Evolutionary conservation across 2,329 filamentous ascomycete species (phyloP), one percentile per base, ranked within the genome.

Genomic region (Endoconidiophora polonica): DNA sequence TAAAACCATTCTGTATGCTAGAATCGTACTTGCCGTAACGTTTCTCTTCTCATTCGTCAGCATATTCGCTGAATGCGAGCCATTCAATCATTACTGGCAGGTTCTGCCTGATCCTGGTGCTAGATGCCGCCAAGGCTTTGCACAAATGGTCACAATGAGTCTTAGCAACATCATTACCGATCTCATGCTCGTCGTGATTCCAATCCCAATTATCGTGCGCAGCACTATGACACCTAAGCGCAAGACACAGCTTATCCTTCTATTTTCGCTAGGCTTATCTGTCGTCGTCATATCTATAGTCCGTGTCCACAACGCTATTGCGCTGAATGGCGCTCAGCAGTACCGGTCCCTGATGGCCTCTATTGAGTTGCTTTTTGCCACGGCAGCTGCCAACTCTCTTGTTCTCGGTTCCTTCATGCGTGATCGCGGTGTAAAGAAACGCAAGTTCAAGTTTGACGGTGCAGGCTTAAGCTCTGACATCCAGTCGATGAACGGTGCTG

Each of bases 351-450:
- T 96, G 1, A 72, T 93, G 56, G 91, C 91, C 3, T 94, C 88
- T 0, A 72, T 93, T 16, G 91, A 98, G 61, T 82, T 96, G 5
- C 72, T 96, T 1, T 88, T 90, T 46, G 88, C 91, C 4, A 85
- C 88, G 0, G 78, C 79, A 0, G 83, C 93, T 0, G 85, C 90
- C 10, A 98, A 96, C 61, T 81, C 83, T 2, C 72, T 98, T 18
- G 84, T 95, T 1, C 75, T 98, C 2, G 90, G 90, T 10, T 94
- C 88, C 0, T 96, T 96, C 59, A 79, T 96, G 24, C 77, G 90
- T 12, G 90, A 96, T 61, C 77, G 86, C 48, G 91, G 91, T 23
- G 69, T 87, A 39, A 96, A 96, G 70, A 94, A 93, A 65, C 73
- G 74, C 51, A 91, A 86, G 60, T 95, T 84, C 66, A 81, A 81